Evolutionary conservation across 176 grass and related monocot genomes (phyloP).

Genomic region (Avena eriantha): DNA sequence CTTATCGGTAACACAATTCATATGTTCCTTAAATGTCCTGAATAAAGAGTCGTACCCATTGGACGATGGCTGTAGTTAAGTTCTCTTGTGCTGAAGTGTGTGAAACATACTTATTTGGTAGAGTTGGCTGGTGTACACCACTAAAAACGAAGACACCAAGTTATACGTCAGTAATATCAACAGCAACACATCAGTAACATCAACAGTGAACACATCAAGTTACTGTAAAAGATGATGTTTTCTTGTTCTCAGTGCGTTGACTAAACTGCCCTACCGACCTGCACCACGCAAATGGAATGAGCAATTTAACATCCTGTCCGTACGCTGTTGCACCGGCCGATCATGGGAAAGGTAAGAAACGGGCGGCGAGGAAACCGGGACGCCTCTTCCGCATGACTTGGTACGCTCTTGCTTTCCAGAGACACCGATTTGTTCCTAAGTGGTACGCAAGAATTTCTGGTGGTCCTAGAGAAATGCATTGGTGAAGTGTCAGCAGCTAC

Average conservation of each 20-base stretch:
- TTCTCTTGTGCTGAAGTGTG: background rate
- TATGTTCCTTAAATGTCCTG: background rate
- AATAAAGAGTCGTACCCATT: conserved; percentile 6
- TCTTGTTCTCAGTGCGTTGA: background rate
- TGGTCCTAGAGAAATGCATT: background rate
- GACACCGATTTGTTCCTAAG: background rate
- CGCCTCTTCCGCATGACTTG: conserved; percentile 20
- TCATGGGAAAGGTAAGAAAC: background rate
- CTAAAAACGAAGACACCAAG: background rate
- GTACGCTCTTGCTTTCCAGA: conserved; percentile 18
- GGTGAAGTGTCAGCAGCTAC: conserved; percentile 23
- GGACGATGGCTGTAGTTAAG: background rate
- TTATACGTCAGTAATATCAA: background rate
- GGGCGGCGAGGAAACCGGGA: background rate
- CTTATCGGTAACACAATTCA: conserved; percentile 25
- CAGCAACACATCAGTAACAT: no score
- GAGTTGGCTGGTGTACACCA: background rate
- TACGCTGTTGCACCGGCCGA: background rate
- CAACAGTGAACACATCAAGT: background rate
- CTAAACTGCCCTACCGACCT: background rate
- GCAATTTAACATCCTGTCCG: background rate
- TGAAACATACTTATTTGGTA: background rate
- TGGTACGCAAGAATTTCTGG: background rate
- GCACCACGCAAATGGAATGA: background rate
- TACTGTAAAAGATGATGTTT: background rate